phyloP scores from a whole-genome alignment of 1,284 basidiomycete genomes.

The Papiliotrema terrestris region DNA sequence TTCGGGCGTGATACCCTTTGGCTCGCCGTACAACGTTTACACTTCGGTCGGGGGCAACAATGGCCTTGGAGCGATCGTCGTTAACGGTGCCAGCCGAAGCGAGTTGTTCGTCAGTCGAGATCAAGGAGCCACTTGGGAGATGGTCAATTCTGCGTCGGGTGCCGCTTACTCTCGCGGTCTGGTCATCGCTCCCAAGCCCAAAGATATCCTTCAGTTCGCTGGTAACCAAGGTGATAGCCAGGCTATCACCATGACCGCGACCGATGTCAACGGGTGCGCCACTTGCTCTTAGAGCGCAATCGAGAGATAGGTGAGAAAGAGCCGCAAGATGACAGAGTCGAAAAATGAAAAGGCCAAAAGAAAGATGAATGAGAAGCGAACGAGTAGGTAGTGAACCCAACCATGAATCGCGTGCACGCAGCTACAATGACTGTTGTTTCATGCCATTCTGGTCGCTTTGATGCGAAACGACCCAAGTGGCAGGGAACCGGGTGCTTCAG shows the following conservation, averaged over 20 bases:
- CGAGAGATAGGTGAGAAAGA: no score
- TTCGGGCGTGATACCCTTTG: constrained; percentile 30
- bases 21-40: constrained; percentile 40
- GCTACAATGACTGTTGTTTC: no score
- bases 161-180: constrained; percentile 12
- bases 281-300: no score
- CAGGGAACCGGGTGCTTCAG: no score
- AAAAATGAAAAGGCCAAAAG: no score
- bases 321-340: no score
- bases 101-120: constrained; percentile 19
- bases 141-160: constrained; percentile 7
- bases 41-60: constrained; percentile 36
- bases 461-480: no score
- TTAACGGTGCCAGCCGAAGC: constrained; percentile 27
- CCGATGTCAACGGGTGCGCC: constrained; percentile 1
- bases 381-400: no score
- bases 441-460: no score
- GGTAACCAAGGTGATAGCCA: constrained; percentile 4
- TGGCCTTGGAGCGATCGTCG: constrained; percentile 43
- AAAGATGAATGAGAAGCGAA: no score
- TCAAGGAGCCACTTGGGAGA: constrained; percentile 13
- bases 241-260: constrained; percentile 1
- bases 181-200: constrained; percentile 13
- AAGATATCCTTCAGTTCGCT: constrained; percentile 15
- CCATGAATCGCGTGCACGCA: no score